phyloP scores from a whole-genome alignment of 257 asterid species.

The Solanum neorickii region DNA sequence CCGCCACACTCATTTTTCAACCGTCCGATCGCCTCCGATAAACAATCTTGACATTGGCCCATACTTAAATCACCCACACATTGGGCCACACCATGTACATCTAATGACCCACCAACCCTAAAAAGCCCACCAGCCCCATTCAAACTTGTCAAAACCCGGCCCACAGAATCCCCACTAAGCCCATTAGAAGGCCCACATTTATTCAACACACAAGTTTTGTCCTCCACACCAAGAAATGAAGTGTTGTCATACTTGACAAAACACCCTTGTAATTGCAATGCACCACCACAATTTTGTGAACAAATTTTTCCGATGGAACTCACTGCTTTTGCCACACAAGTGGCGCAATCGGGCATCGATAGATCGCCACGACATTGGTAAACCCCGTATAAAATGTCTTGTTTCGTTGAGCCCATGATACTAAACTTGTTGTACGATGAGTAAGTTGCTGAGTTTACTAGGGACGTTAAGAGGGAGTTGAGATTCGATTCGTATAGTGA shows the following conservation, averaged over 20 bases:
- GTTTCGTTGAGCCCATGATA: conserved; percentile 43
- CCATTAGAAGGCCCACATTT: conserved; percentile 86
- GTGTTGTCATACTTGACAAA: conserved; percentile 72
- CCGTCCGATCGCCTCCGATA: conserved; percentile 71
- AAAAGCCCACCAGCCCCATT: conserved; percentile 58
- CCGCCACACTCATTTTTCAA: conserved; percentile 76
- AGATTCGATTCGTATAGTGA: conserved; percentile 69
- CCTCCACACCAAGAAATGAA: conserved; percentile 67
- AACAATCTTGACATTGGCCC: conserved; percentile 83
- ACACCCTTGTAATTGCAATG: conserved; percentile 76
- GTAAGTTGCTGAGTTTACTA: conserved; percentile 85
- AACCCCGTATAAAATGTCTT: conserved; percentile 55
- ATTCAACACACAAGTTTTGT: conserved; percentile 64
- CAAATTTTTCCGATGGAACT: conserved; percentile 41
- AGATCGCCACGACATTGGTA: conserved; percentile 95
- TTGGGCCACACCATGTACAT: conserved; percentile 81
- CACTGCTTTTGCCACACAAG: conserved; percentile 66
- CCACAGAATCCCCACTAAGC: conserved; percentile 21
- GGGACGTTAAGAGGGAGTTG: conserved; percentile 72
- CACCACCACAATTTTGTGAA: conserved; percentile 66
- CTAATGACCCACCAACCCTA: conserved; percentile 65
- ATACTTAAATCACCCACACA: conserved; percentile 80
- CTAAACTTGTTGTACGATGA: conserved; percentile 78
- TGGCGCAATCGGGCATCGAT: conserved; percentile 90
- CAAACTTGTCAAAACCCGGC: conserved; percentile 50